Base-by-base conservation (phyloP, 345 rosid species). In the Geranium brycei region DNA sequence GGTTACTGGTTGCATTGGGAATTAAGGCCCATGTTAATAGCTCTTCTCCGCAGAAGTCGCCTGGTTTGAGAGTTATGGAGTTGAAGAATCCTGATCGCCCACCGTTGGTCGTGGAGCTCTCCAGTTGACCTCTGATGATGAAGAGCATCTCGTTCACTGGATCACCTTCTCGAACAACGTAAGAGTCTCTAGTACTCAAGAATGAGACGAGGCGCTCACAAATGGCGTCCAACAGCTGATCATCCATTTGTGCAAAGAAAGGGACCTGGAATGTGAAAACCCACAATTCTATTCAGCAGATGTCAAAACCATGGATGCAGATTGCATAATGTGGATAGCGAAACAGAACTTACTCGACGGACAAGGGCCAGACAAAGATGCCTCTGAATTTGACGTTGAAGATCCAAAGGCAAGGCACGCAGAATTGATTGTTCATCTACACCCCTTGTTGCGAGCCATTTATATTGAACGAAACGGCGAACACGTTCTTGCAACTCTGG, bases 11-110 rank as follows among this genome's bases (percentile, higher is more conserved):
- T 1, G 87, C 64, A 41, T 61, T 66, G 1, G 88, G 89, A 75
- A 81, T 61, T 67, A 88, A 66, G 1, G 93, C 95, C 97, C 97
- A 88, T 1, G 97, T 91, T 58, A 91, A 73, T 57, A 91, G 70
- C 67, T 91, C 97, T 80, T 91, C 95, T 4, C 97, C 95, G 19
- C 95, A 91, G 71, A 91, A 91, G 69, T 86, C 97, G 5, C 93
- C 93, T 0, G 86, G 75, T 53, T 83, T 74, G 5, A 91, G 84
- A 16, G 83, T 82, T 35, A 86, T 91, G 19, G 93, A 83, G 68
- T 84, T 91, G 83, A 73, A 91, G 75, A 88, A 91, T 10, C 95
- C 95, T 19, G 81, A 31, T 57, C 95, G 77, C 51, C 95, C 95
- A 28, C 97, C 93, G 40, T 91, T 82, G 31, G 95, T 91, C 17